phyloP scores from a whole-genome alignment of 345 rosid species.

The Corymbia maculata region DNA sequence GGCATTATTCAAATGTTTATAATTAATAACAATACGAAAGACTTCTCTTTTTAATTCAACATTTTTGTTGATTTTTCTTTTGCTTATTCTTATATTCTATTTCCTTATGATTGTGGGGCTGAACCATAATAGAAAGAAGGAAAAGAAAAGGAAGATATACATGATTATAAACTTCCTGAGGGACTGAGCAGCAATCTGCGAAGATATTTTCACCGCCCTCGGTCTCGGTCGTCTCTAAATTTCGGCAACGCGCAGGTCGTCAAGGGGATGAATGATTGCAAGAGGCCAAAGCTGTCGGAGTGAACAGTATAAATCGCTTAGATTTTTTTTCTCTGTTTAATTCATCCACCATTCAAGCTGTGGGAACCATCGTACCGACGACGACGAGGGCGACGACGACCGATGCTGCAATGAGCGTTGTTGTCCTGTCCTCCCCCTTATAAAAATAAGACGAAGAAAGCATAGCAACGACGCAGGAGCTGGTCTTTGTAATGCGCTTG shows the following conservation, averaged over 20 bases:
- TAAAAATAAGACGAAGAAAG: neutral
- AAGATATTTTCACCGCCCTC: neutral
- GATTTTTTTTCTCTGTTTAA: no score
- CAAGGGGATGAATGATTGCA: no score
- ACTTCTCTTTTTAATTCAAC: no score
- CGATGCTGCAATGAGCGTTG: no score
- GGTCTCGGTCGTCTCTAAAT: neutral
- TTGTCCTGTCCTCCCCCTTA: neutral
- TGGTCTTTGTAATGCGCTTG: neutral
- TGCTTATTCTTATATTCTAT: no score
- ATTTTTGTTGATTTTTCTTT: no score
- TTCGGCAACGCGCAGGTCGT: neutral
- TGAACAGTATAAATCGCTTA: neutral
- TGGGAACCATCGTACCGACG: no score
- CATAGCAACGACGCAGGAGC: neutral
- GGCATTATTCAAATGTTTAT: no score
- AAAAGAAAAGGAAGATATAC: neutral
- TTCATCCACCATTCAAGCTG: no score
- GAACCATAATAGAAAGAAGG: neutral
- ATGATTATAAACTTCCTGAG: fast-evolving
- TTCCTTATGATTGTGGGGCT: no score
- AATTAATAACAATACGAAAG: no score
- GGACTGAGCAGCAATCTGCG: neutral
- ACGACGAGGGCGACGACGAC: no score
- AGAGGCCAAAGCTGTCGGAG: neutral